A percentile compares a stretch with the other conserved stretches of the same genome.
Conservation (phyloP, 192 early-diverging fungal genomes). For the Backusella parvicylindrica region DNA sequence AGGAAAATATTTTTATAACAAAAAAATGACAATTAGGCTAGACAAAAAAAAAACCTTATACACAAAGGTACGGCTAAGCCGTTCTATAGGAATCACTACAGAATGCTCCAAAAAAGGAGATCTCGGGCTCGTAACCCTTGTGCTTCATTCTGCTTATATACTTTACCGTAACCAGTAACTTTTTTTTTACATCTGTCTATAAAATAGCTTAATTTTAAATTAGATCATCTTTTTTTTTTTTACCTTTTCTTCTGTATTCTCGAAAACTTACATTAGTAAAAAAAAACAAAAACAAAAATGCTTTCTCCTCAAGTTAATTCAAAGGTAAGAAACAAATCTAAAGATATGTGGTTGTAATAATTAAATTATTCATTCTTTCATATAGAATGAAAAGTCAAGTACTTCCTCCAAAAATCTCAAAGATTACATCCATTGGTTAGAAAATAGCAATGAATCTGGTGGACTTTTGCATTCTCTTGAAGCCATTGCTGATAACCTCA, state of each 20-base stretch:
- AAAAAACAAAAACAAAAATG: too few species aligned
- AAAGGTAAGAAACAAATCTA: neutral
- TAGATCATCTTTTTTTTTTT: neutral
- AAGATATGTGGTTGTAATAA: neutral
- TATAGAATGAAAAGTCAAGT: neutral
- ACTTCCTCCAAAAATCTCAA: neutral
- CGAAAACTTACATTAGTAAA: neutral
- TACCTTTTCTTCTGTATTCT: neutral
- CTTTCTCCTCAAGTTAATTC: neutral
- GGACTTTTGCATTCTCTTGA: neutral
- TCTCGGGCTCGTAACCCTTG: neutral
- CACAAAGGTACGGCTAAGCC: neutral
- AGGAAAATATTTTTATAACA: neutral
- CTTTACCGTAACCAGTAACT: neutral
- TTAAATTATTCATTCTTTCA: neutral
- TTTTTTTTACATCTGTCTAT: neutral
- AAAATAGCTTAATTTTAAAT: neutral
- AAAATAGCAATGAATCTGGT: neutral
- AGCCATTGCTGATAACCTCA: constrained; percentile 3
- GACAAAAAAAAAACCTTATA: neutral
- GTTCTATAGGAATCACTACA: neutral
- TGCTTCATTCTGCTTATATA: neutral
- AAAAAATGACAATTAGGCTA: neutral
- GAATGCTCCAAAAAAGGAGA: neutral
- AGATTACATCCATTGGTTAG: neutral